Conservation (phyloP, 1,139 yeast species). For the Suhomyces chickasaworum region DNA sequence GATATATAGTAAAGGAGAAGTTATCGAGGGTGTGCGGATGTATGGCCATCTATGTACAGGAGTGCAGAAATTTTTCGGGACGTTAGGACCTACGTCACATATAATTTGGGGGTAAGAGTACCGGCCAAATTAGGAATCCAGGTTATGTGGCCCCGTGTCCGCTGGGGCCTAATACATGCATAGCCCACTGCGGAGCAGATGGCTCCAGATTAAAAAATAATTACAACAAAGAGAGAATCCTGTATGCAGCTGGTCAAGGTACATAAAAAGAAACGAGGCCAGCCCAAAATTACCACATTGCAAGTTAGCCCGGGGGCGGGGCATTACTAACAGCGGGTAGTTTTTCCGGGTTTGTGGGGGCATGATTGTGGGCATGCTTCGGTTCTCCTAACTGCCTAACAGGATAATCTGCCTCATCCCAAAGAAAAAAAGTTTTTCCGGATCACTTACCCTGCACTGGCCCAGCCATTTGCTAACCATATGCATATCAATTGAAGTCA, state of each 20-base stretch:
- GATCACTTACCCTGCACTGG: neutral
- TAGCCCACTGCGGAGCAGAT: conserved; percentile 4
- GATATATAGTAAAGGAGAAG: neutral
- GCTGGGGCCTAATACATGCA: neutral
- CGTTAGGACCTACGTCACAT: neutral
- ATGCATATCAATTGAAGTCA: too few species aligned
- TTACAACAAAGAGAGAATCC: neutral
- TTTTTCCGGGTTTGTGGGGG: conserved; percentile 13
- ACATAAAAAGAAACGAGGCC: conserved; percentile 7
- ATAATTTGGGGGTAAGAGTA: conserved; percentile 1
- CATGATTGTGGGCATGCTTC: neutral
- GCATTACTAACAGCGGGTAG: neutral
- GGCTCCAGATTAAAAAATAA: conserved; percentile 5
- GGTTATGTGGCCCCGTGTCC: conserved; percentile 1
- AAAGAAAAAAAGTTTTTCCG: conserved; percentile 10
- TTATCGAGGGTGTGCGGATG: neutral
- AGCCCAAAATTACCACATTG: conserved; percentile 5
- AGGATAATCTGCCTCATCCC: conserved; percentile 1
- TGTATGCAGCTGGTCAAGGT: neutral
- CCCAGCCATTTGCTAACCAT: too few species aligned
- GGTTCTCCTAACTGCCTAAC: neutral
- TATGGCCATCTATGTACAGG: conserved; percentile 2
- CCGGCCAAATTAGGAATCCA: neutral
- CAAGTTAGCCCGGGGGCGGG: conserved; percentile 3
- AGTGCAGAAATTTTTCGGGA: conserved; percentile 7